Evolutionary conservation across 176 grass and related monocot species (phyloP).

Genomic region (Musa acuminata): DNA sequence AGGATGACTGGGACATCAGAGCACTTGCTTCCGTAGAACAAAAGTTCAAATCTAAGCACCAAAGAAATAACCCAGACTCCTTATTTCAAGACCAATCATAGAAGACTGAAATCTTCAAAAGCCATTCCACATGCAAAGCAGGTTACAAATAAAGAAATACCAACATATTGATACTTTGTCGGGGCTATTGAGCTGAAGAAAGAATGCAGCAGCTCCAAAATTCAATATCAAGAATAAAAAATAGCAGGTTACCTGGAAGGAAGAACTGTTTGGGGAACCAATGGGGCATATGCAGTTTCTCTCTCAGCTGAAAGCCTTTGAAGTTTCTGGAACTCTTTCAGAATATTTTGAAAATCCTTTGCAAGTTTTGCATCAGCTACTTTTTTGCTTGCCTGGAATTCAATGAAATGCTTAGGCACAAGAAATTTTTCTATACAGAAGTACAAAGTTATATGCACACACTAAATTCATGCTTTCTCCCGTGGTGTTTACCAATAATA

Average conservation of each 20-base stretch:
- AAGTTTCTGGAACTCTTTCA: conserved; percentile 43
- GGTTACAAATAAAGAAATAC: not conserved
- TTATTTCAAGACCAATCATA: not conserved
- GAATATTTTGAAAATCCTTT: conserved; percentile 40
- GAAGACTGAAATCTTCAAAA: not conserved
- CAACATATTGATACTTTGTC: not conserved
- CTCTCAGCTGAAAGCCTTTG: conserved; percentile 32
- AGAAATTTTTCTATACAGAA: not conserved
- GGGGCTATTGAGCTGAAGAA: not conserved
- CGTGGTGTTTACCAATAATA: too few relatives aligned
- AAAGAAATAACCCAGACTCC: not conserved
- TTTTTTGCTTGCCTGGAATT: conserved; percentile 78
- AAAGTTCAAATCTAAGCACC: not conserved
- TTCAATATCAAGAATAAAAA: not conserved
- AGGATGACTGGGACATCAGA: not conserved
- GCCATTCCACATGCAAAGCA: not conserved
- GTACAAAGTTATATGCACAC: too few relatives aligned
- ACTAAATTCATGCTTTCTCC: too few relatives aligned
- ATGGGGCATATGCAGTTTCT: conserved; percentile 77
- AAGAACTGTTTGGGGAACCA: conserved; percentile 41
- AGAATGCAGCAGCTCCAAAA: not conserved
- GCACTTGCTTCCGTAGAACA: not conserved
- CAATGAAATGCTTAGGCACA: conserved; percentile 18
- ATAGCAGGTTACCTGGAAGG: conserved; percentile 39
- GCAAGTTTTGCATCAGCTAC: conserved; percentile 60